These are phyloP conservation scores for Gonium pectorale DNA, from an alignment of 139 green algal species.

Conservation along the genomic window DNA sequence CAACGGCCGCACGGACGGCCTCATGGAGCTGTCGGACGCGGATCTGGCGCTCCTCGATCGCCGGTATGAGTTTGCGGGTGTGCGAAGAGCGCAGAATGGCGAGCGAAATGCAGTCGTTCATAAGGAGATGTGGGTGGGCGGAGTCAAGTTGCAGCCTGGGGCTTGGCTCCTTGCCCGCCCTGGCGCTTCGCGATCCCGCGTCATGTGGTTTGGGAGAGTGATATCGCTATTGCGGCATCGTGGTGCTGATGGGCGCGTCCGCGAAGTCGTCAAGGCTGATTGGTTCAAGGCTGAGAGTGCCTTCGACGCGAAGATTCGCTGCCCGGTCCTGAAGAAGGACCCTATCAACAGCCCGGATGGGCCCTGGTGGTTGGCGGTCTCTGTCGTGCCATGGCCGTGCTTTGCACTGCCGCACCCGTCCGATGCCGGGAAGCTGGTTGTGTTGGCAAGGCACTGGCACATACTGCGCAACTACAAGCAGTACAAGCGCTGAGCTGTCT, in stretches of 20 bases:
- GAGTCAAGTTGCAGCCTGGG: not conserved
- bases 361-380: not conserved
- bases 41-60: not conserved
- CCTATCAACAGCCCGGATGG: not conserved
- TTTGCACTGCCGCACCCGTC: not conserved
- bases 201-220: not conserved
- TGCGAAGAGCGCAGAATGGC: not conserved
- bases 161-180: not conserved
- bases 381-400: not conserved
- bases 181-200: not conserved
- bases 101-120: not conserved
- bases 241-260: not conserved
- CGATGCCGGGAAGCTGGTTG: not conserved
- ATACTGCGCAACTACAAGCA: not conserved
- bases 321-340: not conserved
- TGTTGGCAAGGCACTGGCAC: constrained; percentile 1
- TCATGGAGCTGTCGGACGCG: not conserved
- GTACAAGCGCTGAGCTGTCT: no score
- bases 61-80: not conserved
- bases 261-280: not conserved
- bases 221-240: not conserved
- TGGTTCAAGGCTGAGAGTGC: not conserved
- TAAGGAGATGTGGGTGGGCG: not conserved
- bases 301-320: not conserved
- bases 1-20: not conserved